A percentile compares a stretch with the other conserved stretches of the same genome.
phyloP scores from a whole-genome alignment of 805 yeast species.

The Ogataea parapolymorpha region DNA sequence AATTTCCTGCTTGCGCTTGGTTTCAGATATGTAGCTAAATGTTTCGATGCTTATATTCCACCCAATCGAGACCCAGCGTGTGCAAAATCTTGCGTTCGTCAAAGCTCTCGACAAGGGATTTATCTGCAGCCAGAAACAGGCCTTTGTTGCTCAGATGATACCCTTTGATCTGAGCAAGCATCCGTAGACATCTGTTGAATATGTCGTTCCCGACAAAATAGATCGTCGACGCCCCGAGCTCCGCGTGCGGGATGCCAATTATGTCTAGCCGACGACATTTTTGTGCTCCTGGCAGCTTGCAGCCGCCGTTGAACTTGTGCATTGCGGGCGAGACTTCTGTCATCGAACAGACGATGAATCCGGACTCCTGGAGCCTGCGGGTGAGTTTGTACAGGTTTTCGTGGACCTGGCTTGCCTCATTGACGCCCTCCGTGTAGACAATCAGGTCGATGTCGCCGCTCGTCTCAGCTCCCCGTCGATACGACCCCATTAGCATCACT shows the following conservation, averaged over 20 bases:
- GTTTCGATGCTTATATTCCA: conserved; percentile 21
- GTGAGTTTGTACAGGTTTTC: conserved; percentile 17
- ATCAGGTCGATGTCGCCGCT: conserved; percentile 56
- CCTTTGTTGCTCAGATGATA: conserved; percentile 42
- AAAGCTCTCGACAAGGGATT: conserved; percentile 37
- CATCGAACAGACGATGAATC: conserved; percentile 25
- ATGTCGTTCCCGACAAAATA: conserved; percentile 55
- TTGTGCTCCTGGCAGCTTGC: conserved; percentile 24
- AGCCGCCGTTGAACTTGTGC: conserved; percentile 37
- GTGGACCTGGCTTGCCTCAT: conserved; percentile 21
- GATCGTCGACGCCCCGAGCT: conserved; percentile 45
- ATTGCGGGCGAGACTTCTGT: conserved; percentile 16
- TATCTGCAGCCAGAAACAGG: conserved; percentile 28
- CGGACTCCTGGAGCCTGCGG: conserved; percentile 5
- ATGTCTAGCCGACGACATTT: conserved; percentile 55
- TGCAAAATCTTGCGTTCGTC: conserved; percentile 46
- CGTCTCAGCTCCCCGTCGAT: conserved; percentile 42
- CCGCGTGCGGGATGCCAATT: conserved; percentile 42
- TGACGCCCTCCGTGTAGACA: conserved; percentile 35
- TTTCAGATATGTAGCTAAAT: conserved; percentile 17
- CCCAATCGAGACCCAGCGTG: conserved; percentile 37
- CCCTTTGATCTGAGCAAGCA: conserved; percentile 40
- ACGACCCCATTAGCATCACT: conserved; percentile 47
- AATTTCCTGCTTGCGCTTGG: conserved; percentile 4
- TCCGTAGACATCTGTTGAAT: conserved; percentile 47